phyloP scores from a whole-genome alignment of 768 basidiomycete genomes.

The Amanita inopinata region DNA sequence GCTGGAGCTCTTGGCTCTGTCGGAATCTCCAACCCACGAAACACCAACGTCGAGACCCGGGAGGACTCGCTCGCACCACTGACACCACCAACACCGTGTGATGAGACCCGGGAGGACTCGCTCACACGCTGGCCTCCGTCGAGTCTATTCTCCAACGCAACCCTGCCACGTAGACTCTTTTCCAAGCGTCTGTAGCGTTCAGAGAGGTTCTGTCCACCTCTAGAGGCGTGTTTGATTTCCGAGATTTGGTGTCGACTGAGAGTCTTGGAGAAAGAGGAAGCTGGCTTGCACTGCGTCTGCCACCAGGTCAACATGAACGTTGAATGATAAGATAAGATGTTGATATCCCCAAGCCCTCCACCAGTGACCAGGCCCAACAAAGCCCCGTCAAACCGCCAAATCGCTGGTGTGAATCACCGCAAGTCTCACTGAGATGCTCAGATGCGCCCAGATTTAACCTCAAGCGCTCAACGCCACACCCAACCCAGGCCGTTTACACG shows the following conservation, averaged over 20 bases:
- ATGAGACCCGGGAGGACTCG: no score
- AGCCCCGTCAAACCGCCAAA: no score
- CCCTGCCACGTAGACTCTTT: constrained; percentile 37
- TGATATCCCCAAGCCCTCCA: no score
- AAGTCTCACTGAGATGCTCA: no score
- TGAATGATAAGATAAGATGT: no score
- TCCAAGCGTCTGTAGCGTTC: constrained; percentile 49
- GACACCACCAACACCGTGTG: background rate
- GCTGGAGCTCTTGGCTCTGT: constrained; percentile 51
- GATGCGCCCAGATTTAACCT: no score
- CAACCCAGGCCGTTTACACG: no score
- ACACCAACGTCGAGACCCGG: constrained; percentile 18
- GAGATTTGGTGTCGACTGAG: background rate
- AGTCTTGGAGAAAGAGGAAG: background rate
- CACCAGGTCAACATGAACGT: background rate
- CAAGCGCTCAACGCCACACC: no score
- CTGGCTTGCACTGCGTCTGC: no score
- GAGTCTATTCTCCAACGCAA: constrained; percentile 23
- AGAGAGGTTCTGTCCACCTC: constrained; percentile 53
- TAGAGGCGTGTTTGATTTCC: constrained; percentile 1
- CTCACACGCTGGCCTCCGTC: no score
- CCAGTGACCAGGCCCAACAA: no score
- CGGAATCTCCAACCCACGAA: constrained; percentile 51
- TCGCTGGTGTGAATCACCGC: no score
- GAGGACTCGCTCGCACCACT: constrained; percentile 8